A percentile compares a stretch with the other conserved stretches of the same genome.
These are phyloP conservation scores for Pythium rishiriense DNA, from an alignment of 352 stramenopile genomes.

Conservation along the genomic window DNA sequence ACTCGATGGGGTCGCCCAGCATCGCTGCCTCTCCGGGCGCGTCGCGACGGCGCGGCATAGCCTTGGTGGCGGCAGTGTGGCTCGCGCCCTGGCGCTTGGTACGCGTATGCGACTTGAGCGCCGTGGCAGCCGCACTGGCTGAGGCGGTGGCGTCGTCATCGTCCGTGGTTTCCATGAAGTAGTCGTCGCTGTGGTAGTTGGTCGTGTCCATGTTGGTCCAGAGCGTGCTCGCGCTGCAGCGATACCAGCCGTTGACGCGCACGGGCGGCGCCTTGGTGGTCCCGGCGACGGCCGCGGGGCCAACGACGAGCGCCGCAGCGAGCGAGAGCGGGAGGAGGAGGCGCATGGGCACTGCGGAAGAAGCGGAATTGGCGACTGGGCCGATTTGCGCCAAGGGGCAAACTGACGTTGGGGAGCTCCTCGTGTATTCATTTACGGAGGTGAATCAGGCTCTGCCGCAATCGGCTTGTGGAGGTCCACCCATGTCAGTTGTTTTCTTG, in stretches of 20 bases:
- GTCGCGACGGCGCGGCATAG: constrained; percentile 40
- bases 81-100: not conserved
- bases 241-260: constrained; percentile 38
- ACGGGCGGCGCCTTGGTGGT: constrained; percentile 6
- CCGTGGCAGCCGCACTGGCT: constrained; percentile 31
- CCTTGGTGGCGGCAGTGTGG: constrained; percentile 28
- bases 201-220: constrained; percentile 18
- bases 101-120: not conserved
- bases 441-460: constrained; percentile 6
- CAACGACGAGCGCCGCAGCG: constrained; percentile 1
- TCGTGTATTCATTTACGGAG: not conserved
- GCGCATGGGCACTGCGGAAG: not conserved
- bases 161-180: constrained; percentile 13
- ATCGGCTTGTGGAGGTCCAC: constrained; percentile 9
- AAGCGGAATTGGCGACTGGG: not conserved
- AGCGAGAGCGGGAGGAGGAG: constrained; percentile 1
- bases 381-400: not conserved
- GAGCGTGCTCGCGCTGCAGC: constrained; percentile 35
- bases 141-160: constrained; percentile 31
- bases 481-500: not conserved
- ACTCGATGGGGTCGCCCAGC: constrained; percentile 13
- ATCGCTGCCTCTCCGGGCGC: constrained; percentile 47
- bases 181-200: constrained; percentile 16
- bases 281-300: not conserved
- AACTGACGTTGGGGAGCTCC: not conserved